A percentile compares a stretch with the other conserved stretches of the same genome.
Evolutionary conservation across 345 rosid genomes (phyloP).

Genomic region (Anastatica hierochuntica): DNA sequence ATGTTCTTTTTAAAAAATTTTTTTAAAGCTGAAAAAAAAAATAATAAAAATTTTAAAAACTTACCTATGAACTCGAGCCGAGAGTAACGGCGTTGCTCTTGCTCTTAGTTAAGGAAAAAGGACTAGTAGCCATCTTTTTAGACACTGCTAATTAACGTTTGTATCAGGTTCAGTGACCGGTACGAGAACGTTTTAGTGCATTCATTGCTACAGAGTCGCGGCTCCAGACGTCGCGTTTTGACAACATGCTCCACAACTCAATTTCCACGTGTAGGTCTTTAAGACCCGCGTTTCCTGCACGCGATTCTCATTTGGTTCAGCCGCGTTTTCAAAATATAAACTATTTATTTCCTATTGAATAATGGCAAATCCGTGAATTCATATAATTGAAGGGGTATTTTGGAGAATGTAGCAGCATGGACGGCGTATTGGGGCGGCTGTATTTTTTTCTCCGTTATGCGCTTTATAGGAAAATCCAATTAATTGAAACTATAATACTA

Average conservation of each 20-base stretch:
- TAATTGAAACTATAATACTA: neutral
- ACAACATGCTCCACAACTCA: neutral
- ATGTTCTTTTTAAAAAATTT: no score
- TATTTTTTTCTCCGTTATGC: slow-evolving; percentile 16
- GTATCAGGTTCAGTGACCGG: neutral
- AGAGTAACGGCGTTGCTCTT: no score
- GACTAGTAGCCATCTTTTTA: neutral
- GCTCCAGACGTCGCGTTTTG: slow-evolving; percentile 2
- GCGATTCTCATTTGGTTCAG: slow-evolving; percentile 30
- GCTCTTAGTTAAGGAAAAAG: neutral
- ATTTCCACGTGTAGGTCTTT: slow-evolving; percentile 19
- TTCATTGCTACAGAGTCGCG: slow-evolving; percentile 12
- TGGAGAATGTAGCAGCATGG: neutral
- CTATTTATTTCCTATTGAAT: slow-evolving; percentile 4
- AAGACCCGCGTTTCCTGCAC: slow-evolving; percentile 35
- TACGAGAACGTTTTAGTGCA: slow-evolving; percentile 13
- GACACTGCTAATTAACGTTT: slow-evolving; percentile 2
- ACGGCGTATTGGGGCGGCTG: slow-evolving; percentile 22
- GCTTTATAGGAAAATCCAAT: slow-evolving; percentile 13
- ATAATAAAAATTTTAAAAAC: no score
- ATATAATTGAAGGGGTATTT: slow-evolving; percentile 1
- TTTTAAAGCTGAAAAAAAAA: no score
- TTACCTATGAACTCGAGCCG: no score
- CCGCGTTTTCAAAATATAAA: slow-evolving; percentile 2
- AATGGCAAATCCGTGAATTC: slow-evolving; percentile 15